These are phyloP conservation scores for Takashimella tepidaria DNA, from an alignment of 1,284 basidiomycete species.

Conservation along the genomic window DNA sequence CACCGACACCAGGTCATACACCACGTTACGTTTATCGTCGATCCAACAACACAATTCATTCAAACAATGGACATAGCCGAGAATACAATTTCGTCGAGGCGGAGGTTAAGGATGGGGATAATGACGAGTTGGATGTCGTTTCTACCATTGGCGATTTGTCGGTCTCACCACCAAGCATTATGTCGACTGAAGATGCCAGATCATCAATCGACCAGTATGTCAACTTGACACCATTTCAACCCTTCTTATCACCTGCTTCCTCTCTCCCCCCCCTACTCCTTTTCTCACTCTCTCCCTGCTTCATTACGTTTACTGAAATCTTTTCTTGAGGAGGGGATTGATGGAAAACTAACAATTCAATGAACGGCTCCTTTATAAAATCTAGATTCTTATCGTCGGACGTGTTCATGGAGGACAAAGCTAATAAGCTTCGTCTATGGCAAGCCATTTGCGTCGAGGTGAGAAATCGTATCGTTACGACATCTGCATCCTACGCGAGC, in stretches of 20 bases:
- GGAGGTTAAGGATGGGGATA: slow-evolving; percentile 7
- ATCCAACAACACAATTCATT: no score
- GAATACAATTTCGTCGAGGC: no score
- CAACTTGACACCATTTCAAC: background rate
- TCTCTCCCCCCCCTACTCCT: no score
- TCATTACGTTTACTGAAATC: no score
- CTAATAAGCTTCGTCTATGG: slow-evolving; percentile 42
- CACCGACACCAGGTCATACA: no score
- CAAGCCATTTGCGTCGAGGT: slow-evolving; percentile 44
- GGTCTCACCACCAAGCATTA: slow-evolving; percentile 9
- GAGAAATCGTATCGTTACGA: no score
- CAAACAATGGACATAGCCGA: no score
- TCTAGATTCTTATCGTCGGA: slow-evolving; percentile 25
- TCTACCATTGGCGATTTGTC: slow-evolving; percentile 2
- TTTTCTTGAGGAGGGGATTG: background rate
- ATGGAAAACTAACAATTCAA: background rate
- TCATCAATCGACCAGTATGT: slow-evolving; percentile 30
- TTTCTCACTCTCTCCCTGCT: no score
- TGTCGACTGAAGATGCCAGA: slow-evolving; percentile 29
- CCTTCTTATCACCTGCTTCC: background rate
- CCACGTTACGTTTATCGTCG: no score
- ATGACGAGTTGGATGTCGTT: slow-evolving; percentile 8
- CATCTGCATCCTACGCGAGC: no score
- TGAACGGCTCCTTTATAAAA: background rate
- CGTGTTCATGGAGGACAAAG: slow-evolving; percentile 23